Percentiles rank a stretch among this genome's conserved stretches.
Conservation (phyloP, 371 early-diverging fungal species). For the Mucor circinelloides region DNA sequence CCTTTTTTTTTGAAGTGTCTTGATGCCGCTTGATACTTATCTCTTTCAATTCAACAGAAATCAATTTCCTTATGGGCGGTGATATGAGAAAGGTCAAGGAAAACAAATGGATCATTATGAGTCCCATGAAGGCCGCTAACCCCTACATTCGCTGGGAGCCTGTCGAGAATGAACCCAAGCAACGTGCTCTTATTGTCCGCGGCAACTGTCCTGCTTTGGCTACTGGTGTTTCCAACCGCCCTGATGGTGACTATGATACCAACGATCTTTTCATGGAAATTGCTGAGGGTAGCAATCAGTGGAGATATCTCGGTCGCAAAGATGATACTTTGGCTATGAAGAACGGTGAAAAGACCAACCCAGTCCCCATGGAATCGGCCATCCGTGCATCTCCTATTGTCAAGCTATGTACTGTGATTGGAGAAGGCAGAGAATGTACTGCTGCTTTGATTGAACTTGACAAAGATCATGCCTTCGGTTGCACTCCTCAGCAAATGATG, state of each 20-base stretch:
- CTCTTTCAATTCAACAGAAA: too few species aligned
- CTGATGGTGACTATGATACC: slow-evolving; percentile 37
- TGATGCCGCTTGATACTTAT: too few species aligned
- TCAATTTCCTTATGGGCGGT: too few species aligned
- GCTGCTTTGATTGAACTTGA: slow-evolving; percentile 32
- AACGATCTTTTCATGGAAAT: slow-evolving; percentile 38
- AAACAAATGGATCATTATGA: slow-evolving; percentile 2
- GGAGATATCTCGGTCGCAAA: slow-evolving; percentile 30
- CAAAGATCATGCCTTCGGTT: slow-evolving; percentile 12
- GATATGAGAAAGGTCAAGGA: too few species aligned
- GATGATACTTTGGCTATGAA: slow-evolving; percentile 45
- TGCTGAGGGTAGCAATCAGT: slow-evolving; percentile 12
- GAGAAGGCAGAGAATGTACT: slow-evolving; percentile 37
- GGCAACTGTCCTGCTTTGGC: slow-evolving; percentile 23
- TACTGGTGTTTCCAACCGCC: slow-evolving; percentile 23
- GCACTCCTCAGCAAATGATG: slow-evolving; percentile 26
- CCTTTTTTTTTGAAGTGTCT: too few species aligned
- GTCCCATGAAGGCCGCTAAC: neutral
- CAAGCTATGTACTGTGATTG: slow-evolving; percentile 30
- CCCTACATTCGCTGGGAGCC: too few species aligned
- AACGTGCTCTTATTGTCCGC: slow-evolving; percentile 5
- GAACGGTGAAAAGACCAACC: slow-evolving; percentile 53
- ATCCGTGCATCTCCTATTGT: slow-evolving; percentile 28
- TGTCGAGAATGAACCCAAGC: slow-evolving; percentile 11
- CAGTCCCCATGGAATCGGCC: slow-evolving; percentile 39